These are phyloP conservation scores for Epichloe scottii DNA, from an alignment of 2,329 filamentous ascomycete genomes.

Conservation along the genomic window DNA sequence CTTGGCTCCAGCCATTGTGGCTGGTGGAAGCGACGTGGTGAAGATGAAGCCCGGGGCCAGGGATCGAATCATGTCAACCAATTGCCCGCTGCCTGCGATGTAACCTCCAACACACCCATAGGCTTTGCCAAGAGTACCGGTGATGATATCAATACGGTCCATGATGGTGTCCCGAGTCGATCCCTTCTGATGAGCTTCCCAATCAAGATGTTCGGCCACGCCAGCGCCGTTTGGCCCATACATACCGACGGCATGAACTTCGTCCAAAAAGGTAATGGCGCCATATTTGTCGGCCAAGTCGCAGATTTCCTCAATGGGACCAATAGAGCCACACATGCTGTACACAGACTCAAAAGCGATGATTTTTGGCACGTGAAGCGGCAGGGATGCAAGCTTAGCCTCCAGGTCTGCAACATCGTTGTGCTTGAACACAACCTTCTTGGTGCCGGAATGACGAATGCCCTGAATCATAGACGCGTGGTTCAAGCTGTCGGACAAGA, in stretches of 20 bases:
- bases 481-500: conserved; percentile 93
- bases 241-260: conserved; percentile 98
- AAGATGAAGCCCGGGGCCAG: conserved; percentile 97
- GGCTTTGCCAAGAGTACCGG: conserved; percentile 90
- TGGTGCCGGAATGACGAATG: conserved; percentile 91
- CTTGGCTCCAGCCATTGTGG: conserved; percentile 90
- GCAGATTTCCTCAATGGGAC: conserved; percentile 90
- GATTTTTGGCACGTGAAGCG: conserved; percentile 80
- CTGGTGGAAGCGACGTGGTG: conserved; percentile 89
- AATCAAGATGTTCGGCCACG: conserved; percentile 95
- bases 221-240: conserved; percentile 92
- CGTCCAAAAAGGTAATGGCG: conserved; percentile 91
- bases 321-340: conserved; percentile 97
- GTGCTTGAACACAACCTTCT: conserved; percentile 98
- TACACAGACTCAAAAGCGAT: conserved; percentile 99
- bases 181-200: conserved; percentile 68
- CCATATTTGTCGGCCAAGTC: conserved; percentile 96
- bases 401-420: conserved; percentile 92
- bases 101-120: conserved; percentile 97
- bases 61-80: conserved; percentile 88
- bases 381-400: conserved; percentile 78
- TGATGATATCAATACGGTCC: conserved; percentile 97
- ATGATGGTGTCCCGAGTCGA: conserved; percentile 71
- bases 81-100: conserved; percentile 75
- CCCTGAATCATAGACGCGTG: conserved; percentile 99